Evolutionary conservation across 768 basidiomycete genomes (phyloP), one percentile per base, ranked within the genome.

Genomic region (Lactifluus echinatus): DNA sequence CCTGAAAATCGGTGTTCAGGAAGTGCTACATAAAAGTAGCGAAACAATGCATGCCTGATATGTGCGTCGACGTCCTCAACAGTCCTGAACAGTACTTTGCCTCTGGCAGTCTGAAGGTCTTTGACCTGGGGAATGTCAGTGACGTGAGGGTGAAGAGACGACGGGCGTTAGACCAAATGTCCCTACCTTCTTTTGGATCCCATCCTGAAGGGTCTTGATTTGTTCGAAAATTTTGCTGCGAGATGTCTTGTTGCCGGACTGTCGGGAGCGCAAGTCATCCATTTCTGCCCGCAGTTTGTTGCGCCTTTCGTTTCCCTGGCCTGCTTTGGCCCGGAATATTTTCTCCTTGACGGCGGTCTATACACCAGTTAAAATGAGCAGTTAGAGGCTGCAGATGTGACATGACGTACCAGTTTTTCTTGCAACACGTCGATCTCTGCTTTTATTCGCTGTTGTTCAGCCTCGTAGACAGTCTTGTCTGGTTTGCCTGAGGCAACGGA

Each of bases 51-150:
- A 17, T 72, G 93, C 95, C 80, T 80, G 72, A 97, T 85, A 60
- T 87, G 89, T 39, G 80, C 77, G 66, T 99, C 94, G 44, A 96
- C 81, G 53, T 99, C 96, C 14, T 77, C 84, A 37, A 87, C 83
- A 19, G 80, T 84, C 74, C 88, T 93, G 74, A 81, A 96, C 15
- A 81, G 74, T 1, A 79, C 75, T 72, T 95, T 98, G 28, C 79
- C 75, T 70, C 85, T 85, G 6, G 87, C 78, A 47, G 85, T 77
- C 68, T 96, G 85, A 60, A 96, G 76, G 66, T 92, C 93, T 72
- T 93, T 93, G 66, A 85, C 79, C 91, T 95, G 58, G 56, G 14
- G 26, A 37, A 42, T 12, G 23, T 15, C n/a, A 19, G 37, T 36
- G 11, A 50, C 19, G 56, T 62, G 19, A 55, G 57, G 11, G 49